phyloP scores from a whole-genome alignment of 345 rosid species.

The Lepidium africanum region DNA sequence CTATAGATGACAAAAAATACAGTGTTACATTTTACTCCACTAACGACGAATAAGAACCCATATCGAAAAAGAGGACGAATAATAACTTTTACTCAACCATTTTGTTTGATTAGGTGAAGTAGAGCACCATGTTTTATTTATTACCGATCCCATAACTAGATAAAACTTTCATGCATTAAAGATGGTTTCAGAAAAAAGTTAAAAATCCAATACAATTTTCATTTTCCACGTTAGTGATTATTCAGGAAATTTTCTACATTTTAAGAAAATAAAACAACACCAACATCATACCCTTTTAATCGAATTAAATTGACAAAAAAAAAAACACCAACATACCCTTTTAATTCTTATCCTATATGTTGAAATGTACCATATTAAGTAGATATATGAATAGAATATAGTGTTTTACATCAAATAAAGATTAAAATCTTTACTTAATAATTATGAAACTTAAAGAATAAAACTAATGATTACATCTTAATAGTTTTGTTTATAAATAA shows the following conservation, averaged over 20 bases:
- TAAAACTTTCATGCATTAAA: background rate
- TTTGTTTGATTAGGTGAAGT: background rate
- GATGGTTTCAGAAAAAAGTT: background rate
- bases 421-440: too few species aligned
- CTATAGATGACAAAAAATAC: too few species aligned
- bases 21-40: background rate
- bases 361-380: background rate
- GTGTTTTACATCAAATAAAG: too few species aligned
- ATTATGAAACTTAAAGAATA: background rate
- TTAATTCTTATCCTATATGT: background rate
- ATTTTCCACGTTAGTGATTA: background rate
- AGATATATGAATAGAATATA: background rate
- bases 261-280: background rate
- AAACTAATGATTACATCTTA: background rate
- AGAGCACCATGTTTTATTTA: background rate
- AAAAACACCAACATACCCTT: too few species aligned
- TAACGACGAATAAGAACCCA: background rate
- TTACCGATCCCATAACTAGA: background rate
- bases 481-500: background rate
- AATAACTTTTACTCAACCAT: background rate
- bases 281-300: background rate
- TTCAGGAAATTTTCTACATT: background rate
- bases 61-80: constrained; percentile 4
- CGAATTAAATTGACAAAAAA: too few species aligned
- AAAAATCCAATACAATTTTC: background rate